Evolutionary conservation across 1,284 basidiomycete genomes (phyloP).

Genomic region (Ceratobasidium sp.): DNA sequence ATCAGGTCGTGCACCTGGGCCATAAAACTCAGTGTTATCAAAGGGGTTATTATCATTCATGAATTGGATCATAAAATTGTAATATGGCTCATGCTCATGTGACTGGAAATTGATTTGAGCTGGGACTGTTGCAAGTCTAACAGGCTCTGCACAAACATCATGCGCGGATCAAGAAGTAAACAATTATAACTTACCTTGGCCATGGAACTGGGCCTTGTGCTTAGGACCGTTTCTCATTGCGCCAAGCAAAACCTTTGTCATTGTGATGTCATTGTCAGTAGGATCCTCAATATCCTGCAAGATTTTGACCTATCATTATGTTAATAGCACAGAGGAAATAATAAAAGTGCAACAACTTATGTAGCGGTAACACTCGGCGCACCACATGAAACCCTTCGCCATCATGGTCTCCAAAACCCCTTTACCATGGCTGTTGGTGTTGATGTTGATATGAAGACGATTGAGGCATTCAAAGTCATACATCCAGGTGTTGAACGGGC

Average conservation of each 20-base stretch:
- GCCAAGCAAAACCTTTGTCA: background rate
- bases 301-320: background rate
- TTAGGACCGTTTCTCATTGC: background rate
- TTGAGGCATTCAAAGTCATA: slow-evolving; percentile 13
- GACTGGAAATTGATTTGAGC: no score
- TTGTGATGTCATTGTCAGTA: background rate
- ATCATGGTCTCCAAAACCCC: slow-evolving; percentile 23
- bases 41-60: no score
- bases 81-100: no score
- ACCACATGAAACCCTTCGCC: slow-evolving; percentile 10
- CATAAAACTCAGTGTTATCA: no score
- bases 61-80: no score
- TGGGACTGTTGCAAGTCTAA: no score
- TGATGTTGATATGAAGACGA: slow-evolving; percentile 5
- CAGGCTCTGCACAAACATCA: no score
- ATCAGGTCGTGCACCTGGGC: no score
- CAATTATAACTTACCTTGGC: no score
- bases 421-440: slow-evolving; percentile 11
- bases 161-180: no score
- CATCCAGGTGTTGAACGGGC: background rate
- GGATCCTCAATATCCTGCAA: background rate
- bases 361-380: slow-evolving; percentile 1
- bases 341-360: slow-evolving; percentile 2
- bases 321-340: background rate
- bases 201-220: no score